Evolutionary conservation across 257 asterid species (phyloP), one percentile per base, ranked within the genome.

Genomic region (Cruciata laevipes): DNA sequence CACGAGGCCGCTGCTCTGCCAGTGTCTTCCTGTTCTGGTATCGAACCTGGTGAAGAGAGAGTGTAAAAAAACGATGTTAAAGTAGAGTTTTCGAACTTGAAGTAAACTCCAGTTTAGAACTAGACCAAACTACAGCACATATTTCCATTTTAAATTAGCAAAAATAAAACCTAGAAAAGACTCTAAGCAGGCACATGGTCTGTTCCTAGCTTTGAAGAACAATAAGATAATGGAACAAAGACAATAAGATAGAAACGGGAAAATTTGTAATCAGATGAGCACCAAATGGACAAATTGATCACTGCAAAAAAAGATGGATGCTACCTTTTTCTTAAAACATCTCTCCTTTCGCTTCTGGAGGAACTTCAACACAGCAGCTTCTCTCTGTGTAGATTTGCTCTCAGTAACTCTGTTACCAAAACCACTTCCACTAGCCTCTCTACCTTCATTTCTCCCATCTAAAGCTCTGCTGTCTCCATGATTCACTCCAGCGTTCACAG

Each of bases 291-390:
- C 17, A 24, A 40, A 25, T 23, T 27, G 16, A 4, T 44, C 40
- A 24, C 30, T 2, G 38, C 23, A 44, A 44, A 65, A 65, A 14
- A 65, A 57, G 18, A 21, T 3, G 0, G 21, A 37, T 8, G n/a
- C 21, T 83, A 89, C 98, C 98, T 83, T 83, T 77, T 82, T 86
- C 78, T 69, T 70, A 61, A 78, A 87, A 82, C 91, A 87, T 83
- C 90, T 83, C 55, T 82, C 94, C 63, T 83, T 89, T 74, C 88
- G 87, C 86, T 89, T 84, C 75, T 73, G 89, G 35, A 81, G 87
- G 76, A 85, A 85, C 81, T 86, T 89, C 83, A 76, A 75, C 80
- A 91, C 74, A 66, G 95, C 89, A 67, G 95, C 96, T 76, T 68
- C 81, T 61, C 92, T 73, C 53, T 75, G 86, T 18, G 90, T 81